A percentile compares a stretch with the other conserved stretches of the same genome.
phyloP scores from a whole-genome alignment of 2,329 filamentous ascomycete species.

The Zelopaecilomyces penicillatus region DNA sequence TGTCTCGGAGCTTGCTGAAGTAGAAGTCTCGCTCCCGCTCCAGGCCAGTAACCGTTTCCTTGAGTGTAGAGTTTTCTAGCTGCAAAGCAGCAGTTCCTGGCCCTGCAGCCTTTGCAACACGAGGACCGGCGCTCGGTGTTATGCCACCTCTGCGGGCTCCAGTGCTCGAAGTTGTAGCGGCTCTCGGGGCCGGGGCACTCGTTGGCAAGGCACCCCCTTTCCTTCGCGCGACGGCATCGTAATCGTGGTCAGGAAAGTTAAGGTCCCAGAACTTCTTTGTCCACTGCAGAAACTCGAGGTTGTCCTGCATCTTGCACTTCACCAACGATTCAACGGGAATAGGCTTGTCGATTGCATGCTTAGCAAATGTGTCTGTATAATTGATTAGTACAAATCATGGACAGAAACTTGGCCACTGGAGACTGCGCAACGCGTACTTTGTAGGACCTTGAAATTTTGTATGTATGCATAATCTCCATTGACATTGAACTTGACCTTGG shows the following conservation, averaged over 20 bases:
- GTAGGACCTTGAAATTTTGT: conserved; percentile 96
- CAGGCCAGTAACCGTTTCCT: conserved; percentile 89
- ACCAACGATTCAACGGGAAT: conserved; percentile 82
- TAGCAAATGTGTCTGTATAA: conserved; percentile 64
- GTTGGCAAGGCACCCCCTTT: conserved; percentile 62
- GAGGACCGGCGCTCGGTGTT: conserved; percentile 48
- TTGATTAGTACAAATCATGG: conserved; percentile 6
- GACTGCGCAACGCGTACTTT: conserved; percentile 57
- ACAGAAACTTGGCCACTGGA: neutral
- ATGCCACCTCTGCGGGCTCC: conserved; percentile 49
- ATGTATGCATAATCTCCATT: conserved; percentile 96
- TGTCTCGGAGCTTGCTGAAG: conserved; percentile 96
- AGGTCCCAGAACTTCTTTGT: conserved; percentile 96
- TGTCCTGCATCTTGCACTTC: conserved; percentile 99
- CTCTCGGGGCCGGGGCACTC: conserved; percentile 39
- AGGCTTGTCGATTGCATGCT: conserved; percentile 80
- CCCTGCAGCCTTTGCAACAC: conserved; percentile 39
- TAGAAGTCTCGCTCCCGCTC: conserved; percentile 98
- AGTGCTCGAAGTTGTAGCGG: conserved; percentile 38
- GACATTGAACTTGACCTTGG: conserved; percentile 94
- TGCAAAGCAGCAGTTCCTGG: conserved; percentile 64
- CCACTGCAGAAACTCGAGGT: conserved; percentile 98
- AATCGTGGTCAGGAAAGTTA: conserved; percentile 94
- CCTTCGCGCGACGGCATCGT: conserved; percentile 79
- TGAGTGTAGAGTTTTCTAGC: conserved; percentile 78